Evolutionary conservation across 805 yeast species (phyloP), one percentile per base, ranked within the genome.

Genomic region (Barnettozyma californica): DNA sequence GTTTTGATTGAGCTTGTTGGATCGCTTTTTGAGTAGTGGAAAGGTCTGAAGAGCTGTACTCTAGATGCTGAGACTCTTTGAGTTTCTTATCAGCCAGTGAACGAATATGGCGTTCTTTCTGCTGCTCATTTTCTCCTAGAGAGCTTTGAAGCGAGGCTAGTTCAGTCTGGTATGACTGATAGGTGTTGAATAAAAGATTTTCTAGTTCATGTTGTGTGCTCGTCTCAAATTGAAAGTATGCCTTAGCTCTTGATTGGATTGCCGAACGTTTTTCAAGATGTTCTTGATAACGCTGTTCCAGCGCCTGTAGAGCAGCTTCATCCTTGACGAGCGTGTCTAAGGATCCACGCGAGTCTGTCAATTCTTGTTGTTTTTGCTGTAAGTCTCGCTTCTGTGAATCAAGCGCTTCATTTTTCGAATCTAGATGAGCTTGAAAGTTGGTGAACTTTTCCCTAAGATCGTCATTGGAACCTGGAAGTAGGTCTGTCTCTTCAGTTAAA

Each of bases 261-360:
- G 18, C 13, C 6, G 37, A 57, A 1, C 69, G 50, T 9, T 41
- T 29, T 5, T 44, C 16, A 26, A 60, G 27, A 9, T 64, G 50
- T 9, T 50, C 52, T 13, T 64, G 56, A 53, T 71, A 72, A 31
- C 62, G 66, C 1, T 55, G 56, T 48, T 71, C 71, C 47, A 71
- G 74, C 1, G 76, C 76, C 45, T 70, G 68, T 41, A 83, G 64
- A 43, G 78, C 74, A 5, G 92, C 95, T 52, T 79, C 80, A 44
- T 68, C 57, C 29, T 79, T 66, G 1, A 77, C 73, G 9, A 71
- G 60, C 1, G 58, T 50, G 49, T 70, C 72, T 34, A 68, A 68
- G 1, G 63, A 54, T 1, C 52, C 49, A 53, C 80, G 69, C 2
- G 60, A 34, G 0, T 34, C 38, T 4, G 59, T 57, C 4, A 72